These are phyloP conservation scores for Mallotus japonicus DNA, from an alignment of 441 rosid genomes.

Conservation along the genomic window DNA sequence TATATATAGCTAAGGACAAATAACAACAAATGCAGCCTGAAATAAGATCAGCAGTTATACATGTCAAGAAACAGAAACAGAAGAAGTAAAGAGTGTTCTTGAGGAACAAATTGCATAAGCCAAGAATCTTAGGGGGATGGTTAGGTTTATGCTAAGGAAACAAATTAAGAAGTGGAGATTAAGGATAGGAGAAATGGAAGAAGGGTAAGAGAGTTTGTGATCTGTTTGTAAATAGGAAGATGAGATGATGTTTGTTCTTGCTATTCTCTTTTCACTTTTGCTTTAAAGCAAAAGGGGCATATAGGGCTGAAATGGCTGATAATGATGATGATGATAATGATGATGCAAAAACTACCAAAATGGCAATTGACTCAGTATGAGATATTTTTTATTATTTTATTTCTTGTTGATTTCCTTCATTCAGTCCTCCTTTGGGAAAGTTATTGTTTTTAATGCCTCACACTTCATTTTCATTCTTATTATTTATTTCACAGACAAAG, in stretches of 20 bases:
- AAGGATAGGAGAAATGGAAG: not conserved
- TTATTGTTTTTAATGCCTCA: not conserved
- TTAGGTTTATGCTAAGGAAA: not conserved
- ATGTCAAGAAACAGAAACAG: not conserved
- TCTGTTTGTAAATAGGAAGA: not conserved
- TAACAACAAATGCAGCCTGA: constrained; percentile 2
- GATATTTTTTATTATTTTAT: constrained; percentile 16
- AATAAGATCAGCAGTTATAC: not conserved
- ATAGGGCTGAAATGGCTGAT: not conserved
- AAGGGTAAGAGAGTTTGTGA: not conserved
- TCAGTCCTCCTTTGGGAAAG: constrained; percentile 28
- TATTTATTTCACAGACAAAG: not conserved
- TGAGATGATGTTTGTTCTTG: not conserved
- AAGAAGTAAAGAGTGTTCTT: not conserved
- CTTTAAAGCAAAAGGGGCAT: not conserved
- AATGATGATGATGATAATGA: constrained; percentile 21
- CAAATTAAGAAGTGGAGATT: not conserved
- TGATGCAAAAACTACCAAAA: constrained; percentile 12
- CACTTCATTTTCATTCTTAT: constrained; percentile 6
- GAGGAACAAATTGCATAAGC: not conserved
- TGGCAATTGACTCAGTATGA: not conserved
- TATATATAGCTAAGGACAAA: not conserved
- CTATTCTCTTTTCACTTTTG: not conserved
- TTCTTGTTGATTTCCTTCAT: no score
- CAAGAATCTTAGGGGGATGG: not conserved